Evolutionary conservation across 495 filamentous ascomycete genomes (phyloP).

Genomic region (Tuber borchii): DNA sequence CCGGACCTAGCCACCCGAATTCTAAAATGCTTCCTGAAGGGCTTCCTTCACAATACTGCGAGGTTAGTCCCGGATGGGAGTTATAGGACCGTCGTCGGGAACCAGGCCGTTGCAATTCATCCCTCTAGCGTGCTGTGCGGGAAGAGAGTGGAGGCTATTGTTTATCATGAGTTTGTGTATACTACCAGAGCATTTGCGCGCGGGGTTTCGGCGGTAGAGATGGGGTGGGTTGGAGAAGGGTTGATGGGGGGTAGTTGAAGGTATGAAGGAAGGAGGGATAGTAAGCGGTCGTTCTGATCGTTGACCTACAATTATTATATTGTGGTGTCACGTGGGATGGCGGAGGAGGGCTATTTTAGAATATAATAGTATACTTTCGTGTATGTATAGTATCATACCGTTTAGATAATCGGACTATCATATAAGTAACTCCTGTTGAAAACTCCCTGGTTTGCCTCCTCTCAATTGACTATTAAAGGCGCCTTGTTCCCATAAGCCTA

Average conservation of each 20-base stretch:
- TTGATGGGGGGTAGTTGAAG: neutral
- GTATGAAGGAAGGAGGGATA: neutral
- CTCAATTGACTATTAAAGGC: too few species aligned
- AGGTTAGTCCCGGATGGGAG: conserved; percentile 73
- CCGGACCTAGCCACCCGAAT: conserved; percentile 55
- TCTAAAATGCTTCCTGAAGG: conserved; percentile 72
- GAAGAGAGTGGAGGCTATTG: conserved; percentile 82
- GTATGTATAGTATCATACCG: neutral
- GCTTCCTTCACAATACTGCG: conserved; percentile 77
- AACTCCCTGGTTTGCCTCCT: too few species aligned
- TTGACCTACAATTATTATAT: neutral
- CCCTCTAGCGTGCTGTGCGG: conserved; percentile 80
- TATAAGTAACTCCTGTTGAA: too few species aligned
- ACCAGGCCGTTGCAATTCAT: conserved; percentile 82
- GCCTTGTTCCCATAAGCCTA: too few species aligned
- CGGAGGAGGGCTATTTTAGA: neutral
- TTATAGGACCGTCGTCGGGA: conserved; percentile 76
- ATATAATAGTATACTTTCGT: neutral
- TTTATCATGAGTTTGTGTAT: conserved; percentile 94
- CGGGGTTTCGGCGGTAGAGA: conserved; percentile 77
- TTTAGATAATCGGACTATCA: neutral
- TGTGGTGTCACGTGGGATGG: neutral
- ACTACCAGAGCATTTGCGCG: conserved; percentile 87
- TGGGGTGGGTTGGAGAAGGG: conserved; percentile 73
- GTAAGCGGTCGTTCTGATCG: neutral